Evolutionary conservation across 768 basidiomycete genomes (phyloP).

Genomic region (Tephrocybe sp.): DNA sequence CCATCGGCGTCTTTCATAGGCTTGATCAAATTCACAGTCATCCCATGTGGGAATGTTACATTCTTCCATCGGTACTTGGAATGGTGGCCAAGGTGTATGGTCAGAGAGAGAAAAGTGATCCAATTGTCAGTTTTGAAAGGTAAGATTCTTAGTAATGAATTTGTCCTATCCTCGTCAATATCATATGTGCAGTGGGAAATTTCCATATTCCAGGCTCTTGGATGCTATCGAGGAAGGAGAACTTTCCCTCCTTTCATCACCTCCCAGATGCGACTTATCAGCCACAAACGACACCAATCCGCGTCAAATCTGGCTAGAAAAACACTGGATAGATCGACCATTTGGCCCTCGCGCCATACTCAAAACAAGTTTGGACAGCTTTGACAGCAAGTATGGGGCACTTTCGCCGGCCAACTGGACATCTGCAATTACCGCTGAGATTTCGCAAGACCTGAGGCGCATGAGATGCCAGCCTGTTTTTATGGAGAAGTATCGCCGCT

Average conservation of each 20-base stretch:
- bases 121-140: slow-evolving; percentile 40
- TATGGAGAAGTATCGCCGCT: slow-evolving; percentile 64
- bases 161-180: neutral
- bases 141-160: slow-evolving; percentile 21
- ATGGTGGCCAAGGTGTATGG: slow-evolving; percentile 44
- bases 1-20: slow-evolving; percentile 43
- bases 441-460: slow-evolving; percentile 45
- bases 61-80: slow-evolving; percentile 66
- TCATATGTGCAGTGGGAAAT: slow-evolving; percentile 33
- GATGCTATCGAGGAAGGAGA: slow-evolving; percentile 55
- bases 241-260: slow-evolving; percentile 53
- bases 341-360: slow-evolving; percentile 42
- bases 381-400: slow-evolving; percentile 36
- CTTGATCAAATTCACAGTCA: slow-evolving; percentile 57
- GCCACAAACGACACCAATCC: slow-evolving; percentile 19
- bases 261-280: slow-evolving; percentile 33
- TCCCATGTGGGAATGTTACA: slow-evolving; percentile 67
- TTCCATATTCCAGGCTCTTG: slow-evolving; percentile 41
- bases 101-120: slow-evolving; percentile 32
- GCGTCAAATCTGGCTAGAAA: slow-evolving; percentile 37
- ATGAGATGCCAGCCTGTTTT: slow-evolving; percentile 67
- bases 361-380: slow-evolving; percentile 40
- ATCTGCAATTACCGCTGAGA: slow-evolving; percentile 40
- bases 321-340: slow-evolving; percentile 29
- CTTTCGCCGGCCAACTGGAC: slow-evolving; percentile 33